Base-by-base conservation (phyloP, 108 stramenopile species). In the Cylindrotheca closterium region DNA sequence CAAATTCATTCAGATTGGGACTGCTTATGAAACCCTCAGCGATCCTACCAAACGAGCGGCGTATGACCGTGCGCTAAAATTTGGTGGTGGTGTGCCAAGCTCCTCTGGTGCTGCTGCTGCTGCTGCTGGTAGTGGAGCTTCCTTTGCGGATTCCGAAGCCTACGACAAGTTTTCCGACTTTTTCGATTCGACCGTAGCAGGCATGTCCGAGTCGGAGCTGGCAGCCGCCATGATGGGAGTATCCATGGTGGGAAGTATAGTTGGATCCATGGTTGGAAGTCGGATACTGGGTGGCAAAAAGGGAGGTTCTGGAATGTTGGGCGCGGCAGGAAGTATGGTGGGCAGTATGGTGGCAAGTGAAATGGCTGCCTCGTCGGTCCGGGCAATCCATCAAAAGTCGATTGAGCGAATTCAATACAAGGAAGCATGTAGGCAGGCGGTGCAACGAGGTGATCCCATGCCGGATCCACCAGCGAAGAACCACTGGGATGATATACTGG, bases 1-100 rank as follows among this genome's bases (percentile, higher is more conserved):
- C 3, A 79, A 88, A 59, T 96, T 96, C 64, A 61, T 89, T 51
- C 60, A 83, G 45, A 77, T 94, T 30, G 88, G 89, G 17, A 61
- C 80, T 66, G 96, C 96, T 7, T 91, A 94, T 52, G 77, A 86
- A 59, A 71, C 82, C 8, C 62, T 96, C 4, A 75, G 75, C 25
- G 91, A 96, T 70, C 74, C 70, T 23, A 28, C 58, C 1, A 65
- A 55, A 28, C 61, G 85, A 30, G 64, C 77, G 8, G 54, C 56
- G 7, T 91, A 91, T 45, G 89, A 91, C 76, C 70, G 72, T 12
- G 78, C 80, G 24, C 66, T 86, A 65, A 42, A 69, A 18, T 18
- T 62, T 33, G 81, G 79, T 66, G 32, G 63, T 31, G 52, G 49
- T 3, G 30, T 23, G 10, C 8, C 24, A 53, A 33, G 27, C 47